These are phyloP conservation scores for Diaporthe helianthi DNA, from an alignment of 2,329 filamentous ascomycete genomes.

Conservation along the genomic window DNA sequence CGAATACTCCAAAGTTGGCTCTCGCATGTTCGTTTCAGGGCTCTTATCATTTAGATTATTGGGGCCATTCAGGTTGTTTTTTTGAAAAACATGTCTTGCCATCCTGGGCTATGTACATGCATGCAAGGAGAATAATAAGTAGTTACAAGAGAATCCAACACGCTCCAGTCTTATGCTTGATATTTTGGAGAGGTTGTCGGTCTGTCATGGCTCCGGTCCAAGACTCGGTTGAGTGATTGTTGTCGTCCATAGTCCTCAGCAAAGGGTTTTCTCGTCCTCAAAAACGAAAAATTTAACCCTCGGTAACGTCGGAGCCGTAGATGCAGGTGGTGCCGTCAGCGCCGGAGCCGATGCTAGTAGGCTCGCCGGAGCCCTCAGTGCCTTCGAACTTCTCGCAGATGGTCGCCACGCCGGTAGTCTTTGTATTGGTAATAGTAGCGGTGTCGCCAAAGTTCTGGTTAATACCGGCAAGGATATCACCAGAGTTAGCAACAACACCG, in stretches of 20 bases:
- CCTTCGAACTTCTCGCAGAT: constrained; percentile 36
- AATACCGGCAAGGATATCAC: constrained; percentile 28
- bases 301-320: constrained; percentile 30
- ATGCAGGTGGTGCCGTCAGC: constrained; percentile 36
- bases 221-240: neutral
- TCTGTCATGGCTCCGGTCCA: neutral
- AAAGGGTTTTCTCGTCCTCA: neutral
- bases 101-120: constrained; percentile 30
- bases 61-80: neutral
- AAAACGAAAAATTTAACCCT: neutral
- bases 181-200: constrained; percentile 10
- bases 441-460: constrained; percentile 41
- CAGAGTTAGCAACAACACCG: constrained; percentile 45
- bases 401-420: constrained; percentile 26
- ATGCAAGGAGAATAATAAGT: constrained; percentile 17
- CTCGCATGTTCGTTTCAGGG: neutral
- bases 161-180: constrained; percentile 17
- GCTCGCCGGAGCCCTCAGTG: constrained; percentile 33
- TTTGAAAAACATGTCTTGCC: constrained; percentile 5
- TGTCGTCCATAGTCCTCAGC: neutral
- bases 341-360: constrained; percentile 30
- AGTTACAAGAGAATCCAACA: constrained; percentile 24
- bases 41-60: neutral
- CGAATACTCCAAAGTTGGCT: no score
- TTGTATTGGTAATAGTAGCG: constrained; percentile 35